phyloP scores from a whole-genome alignment of 192 early-diverging fungal species.

The Entomortierella lignicola region DNA sequence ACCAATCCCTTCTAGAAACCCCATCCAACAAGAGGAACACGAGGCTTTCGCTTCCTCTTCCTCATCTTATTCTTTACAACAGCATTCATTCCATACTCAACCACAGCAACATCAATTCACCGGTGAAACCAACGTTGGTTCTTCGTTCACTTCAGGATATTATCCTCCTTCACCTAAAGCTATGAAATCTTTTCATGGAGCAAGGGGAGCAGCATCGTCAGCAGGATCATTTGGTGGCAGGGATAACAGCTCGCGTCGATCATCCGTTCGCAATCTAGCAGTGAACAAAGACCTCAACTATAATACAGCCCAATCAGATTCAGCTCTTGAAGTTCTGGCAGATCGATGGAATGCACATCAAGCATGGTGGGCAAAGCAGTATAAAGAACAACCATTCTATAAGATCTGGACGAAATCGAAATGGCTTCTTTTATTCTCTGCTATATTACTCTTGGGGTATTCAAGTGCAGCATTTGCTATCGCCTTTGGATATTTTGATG shows the following conservation, averaged over 20 bases:
- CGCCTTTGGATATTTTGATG: constrained; percentile 4
- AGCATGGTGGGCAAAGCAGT: constrained; percentile 23
- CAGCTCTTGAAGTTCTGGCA: constrained; percentile 25
- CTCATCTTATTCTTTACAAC: neutral
- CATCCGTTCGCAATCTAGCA: constrained; percentile 22
- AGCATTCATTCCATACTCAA: neutral
- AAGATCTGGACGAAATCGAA: constrained; percentile 39
- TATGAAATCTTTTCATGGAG: constrained; percentile 17
- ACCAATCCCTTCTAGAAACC: constrained; percentile 13
- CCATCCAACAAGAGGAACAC: constrained; percentile 1
- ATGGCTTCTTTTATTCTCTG: constrained; percentile 14
- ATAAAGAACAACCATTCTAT: constrained; percentile 40
- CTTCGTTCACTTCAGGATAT: constrained; percentile 4
- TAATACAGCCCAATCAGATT: constrained; percentile 22
- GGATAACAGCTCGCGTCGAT: constrained; percentile 8
- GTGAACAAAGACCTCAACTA: constrained; percentile 6
- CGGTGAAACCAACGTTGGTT: neutral
- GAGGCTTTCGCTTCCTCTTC: neutral
- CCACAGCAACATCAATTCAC: neutral
- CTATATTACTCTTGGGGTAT: constrained; percentile 17
- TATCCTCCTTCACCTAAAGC: neutral
- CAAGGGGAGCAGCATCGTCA: constrained; percentile 4
- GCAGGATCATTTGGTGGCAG: constrained; percentile 15
- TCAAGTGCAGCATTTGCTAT: constrained; percentile 5
- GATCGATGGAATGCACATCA: constrained; percentile 41